phyloP scores from a whole-genome alignment of 345 rosid species.

The Arabis hirsuta region DNA sequence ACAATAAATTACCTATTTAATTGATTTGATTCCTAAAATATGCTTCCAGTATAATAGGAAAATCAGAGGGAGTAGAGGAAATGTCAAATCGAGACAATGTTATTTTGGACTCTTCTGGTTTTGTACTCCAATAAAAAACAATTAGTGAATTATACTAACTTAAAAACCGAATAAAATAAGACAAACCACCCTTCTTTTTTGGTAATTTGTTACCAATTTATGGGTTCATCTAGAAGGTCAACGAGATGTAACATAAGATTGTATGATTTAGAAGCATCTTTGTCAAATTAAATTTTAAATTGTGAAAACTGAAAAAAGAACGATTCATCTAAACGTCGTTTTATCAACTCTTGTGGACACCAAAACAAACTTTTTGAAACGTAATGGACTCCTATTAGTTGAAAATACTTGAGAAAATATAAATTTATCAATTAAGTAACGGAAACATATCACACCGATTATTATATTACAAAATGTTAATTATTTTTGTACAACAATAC shows the following conservation, averaged over 20 bases:
- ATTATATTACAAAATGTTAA: neutral
- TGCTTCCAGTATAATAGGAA: neutral
- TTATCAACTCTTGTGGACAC: neutral
- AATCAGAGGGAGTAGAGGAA: conserved; percentile 21
- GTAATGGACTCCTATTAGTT: neutral
- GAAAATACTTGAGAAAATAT: no score
- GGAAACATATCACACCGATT: neutral
- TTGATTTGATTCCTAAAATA: neutral
- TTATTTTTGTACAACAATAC: neutral
- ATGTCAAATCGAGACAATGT: conserved; percentile 28
- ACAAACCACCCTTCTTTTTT: neutral
- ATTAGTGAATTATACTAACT: neutral
- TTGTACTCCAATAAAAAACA: conserved; percentile 12
- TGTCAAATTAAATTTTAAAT: conserved; percentile 9
- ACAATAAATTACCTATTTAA: neutral
- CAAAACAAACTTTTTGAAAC: neutral
- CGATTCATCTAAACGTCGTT: neutral
- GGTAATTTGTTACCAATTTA: neutral
- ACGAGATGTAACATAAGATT: conserved; percentile 18
- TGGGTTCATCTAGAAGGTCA: conserved; percentile 37
- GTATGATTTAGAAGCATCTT: neutral
- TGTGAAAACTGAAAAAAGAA: neutral
- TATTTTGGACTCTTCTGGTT: conserved; percentile 12
- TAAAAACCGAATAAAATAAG: neutral
- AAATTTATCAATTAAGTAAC: neutral